These are phyloP conservation scores for Paramecium bursaria DNA, from an alignment of 73 alveolate genomes.

Conservation along the genomic window DNA sequence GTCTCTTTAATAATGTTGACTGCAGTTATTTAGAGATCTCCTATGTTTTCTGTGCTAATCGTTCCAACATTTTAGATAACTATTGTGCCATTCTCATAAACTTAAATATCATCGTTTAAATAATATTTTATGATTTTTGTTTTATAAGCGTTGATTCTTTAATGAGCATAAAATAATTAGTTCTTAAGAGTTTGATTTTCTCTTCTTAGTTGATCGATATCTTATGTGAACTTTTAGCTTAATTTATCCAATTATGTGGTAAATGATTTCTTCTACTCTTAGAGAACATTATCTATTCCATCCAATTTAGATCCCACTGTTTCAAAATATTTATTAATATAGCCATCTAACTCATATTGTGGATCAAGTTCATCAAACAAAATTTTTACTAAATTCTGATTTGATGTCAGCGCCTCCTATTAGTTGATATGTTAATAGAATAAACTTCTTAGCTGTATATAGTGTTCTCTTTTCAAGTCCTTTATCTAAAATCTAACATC, in stretches of 20 bases:
- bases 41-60: constrained; percentile 20
- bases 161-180: constrained; percentile 35
- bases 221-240: not conserved
- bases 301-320: constrained; percentile 8
- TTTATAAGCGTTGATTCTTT: not conserved
- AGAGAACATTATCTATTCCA: not conserved
- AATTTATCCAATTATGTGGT: constrained; percentile 9
- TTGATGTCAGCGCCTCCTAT: not conserved
- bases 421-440: constrained; percentile 9
- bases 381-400: constrained; percentile 9
- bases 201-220: not conserved
- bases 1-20: too few species aligned
- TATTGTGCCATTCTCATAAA: too few species aligned
- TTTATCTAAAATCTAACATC: constrained; percentile 13
- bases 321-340: constrained; percentile 44
- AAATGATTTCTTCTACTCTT: not conserved
- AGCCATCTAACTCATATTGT: constrained; percentile 35
- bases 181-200: constrained; percentile 24
- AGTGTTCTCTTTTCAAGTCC: constrained; percentile 44
- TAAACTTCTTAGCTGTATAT: constrained; percentile 11
- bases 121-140: too few species aligned
- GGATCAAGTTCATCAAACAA: constrained; percentile 52
- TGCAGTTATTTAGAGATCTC: not conserved
- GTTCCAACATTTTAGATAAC: not conserved
- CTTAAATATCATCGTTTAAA: too few species aligned